Conservation (phyloP, 257 asterid species). For the Coffea canephora region DNA sequence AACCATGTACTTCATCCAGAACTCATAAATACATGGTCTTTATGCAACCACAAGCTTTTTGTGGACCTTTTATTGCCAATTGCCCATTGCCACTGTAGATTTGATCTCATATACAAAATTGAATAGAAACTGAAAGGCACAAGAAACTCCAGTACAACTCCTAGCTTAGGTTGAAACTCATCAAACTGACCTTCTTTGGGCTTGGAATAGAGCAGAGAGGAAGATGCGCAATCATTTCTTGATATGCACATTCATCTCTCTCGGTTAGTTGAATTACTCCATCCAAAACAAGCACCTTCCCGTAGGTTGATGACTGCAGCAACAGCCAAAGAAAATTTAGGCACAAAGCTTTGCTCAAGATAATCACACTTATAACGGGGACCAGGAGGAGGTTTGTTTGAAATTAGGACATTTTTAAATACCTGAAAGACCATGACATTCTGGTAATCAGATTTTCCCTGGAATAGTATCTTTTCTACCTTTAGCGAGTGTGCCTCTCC, state of each 20-base stretch:
- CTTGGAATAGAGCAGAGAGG: conserved; percentile 89
- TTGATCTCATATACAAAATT: background rate
- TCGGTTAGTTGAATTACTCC: conserved; percentile 97
- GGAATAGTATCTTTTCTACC: conserved; percentile 78
- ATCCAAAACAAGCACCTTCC: conserved; percentile 95
- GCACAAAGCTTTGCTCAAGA: conserved; percentile 4
- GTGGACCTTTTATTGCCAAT: background rate
- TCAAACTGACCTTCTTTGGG: conserved; percentile 69
- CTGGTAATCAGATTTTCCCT: conserved; percentile 92
- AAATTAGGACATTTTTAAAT: conserved; percentile 14
- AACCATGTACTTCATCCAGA: background rate
- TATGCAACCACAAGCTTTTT: background rate
- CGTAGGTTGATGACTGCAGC: conserved; percentile 83
- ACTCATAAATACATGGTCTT: background rate
- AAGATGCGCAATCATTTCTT: conserved; percentile 94
- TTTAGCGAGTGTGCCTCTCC: conserved; percentile 98
- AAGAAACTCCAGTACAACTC: background rate
- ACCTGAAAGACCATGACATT: conserved; percentile 95
- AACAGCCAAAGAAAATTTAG: conserved; percentile 25
- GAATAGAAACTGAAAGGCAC: background rate
- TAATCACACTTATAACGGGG: background rate
- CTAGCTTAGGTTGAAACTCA: background rate
- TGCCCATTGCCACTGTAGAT: background rate
- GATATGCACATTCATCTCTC: conserved; percentile 99
- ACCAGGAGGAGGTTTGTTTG: background rate